Base-by-base conservation (phyloP, 2,329 filamentous ascomycete species). In the Sclerotinia minor region DNA sequence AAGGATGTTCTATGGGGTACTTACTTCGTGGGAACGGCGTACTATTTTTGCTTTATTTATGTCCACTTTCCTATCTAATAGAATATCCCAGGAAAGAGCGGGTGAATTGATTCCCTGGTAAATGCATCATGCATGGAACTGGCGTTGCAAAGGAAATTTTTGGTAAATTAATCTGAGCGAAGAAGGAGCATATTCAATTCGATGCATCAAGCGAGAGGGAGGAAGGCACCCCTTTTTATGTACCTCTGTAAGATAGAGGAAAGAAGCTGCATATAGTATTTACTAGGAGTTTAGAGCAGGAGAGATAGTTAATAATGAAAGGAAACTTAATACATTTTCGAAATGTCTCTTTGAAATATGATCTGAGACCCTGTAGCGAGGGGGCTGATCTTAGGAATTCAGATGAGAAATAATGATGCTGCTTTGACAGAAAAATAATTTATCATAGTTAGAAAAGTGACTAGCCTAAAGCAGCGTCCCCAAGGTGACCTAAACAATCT, bases 191-290 rank as follows among this genome's bases (percentile, higher is more conserved):
- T 53, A 64, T 53, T 64, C n/a, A 7, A 41, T 54, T 64, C 24
- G 49, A 64, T 41, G 47, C 47, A 41, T 32, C 38, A 29, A 64
- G 45, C n/a, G 54, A 54, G 60, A 64, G 49, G 50, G 41, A 59
- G 32, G 54, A 32, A 38, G 29, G 29, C 19, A 38, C 45, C 50
- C 49, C 44, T 64, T 64, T 64, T 54, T 44, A 64, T 53, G 35
- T 64, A 64, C 49, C 47, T 64, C 49, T 64, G 61, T 54, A 64
- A 64, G 61, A 64, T 64, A 64, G 32, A 64, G 50, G 32, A 29
- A 29, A 29, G 35, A 64, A 54, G 35, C 61, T 64, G 61, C 61
- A 64, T 54, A 54, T 54, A 54, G 47, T 29, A 41, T 44, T 29
- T 32, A 41, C 32, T 64, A 44, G 61, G 17, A 54, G n/a, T 54